Conservation (phyloP, 768 basidiomycete genomes). For the Roridomyces roridus region DNA sequence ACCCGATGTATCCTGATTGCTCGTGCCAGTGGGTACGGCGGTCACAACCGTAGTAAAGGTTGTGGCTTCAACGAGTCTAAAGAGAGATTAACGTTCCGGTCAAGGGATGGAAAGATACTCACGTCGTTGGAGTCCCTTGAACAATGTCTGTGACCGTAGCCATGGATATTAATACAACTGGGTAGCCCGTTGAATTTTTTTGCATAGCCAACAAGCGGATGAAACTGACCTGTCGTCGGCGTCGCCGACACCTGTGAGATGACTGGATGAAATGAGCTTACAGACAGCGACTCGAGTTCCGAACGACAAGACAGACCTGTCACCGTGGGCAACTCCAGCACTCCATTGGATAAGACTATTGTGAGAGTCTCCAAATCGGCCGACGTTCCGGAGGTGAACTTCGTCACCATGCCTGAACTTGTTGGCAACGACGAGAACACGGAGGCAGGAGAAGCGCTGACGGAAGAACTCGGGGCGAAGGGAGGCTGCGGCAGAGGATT, state of each 20-base stretch:
- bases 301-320: slow-evolving; percentile 9
- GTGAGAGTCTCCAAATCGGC: slow-evolving; percentile 8
- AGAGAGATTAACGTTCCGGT: neutral
- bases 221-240: slow-evolving; percentile 19
- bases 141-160: slow-evolving; percentile 27
- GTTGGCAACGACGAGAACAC: neutral
- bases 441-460: neutral
- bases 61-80: slow-evolving; percentile 19
- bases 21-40: neutral
- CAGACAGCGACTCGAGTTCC: neutral
- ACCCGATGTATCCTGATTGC: slow-evolving; percentile 20
- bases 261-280: neutral
- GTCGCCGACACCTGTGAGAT: slow-evolving; percentile 24
- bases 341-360: slow-evolving; percentile 9
- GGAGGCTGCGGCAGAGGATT: slow-evolving; percentile 34
- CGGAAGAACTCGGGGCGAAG: slow-evolving; percentile 17
- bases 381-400: neutral
- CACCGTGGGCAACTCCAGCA: slow-evolving; percentile 13
- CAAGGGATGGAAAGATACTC: neutral
- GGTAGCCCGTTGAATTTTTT: neutral
- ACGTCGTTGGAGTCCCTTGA: slow-evolving; percentile 29
- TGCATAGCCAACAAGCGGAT: neutral
- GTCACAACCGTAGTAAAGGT: slow-evolving; percentile 19
- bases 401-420: slow-evolving; percentile 5
- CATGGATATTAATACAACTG: slow-evolving; percentile 27